Evolutionary conservation across 495 filamentous ascomycete species (phyloP), one percentile per base, ranked within the genome.

Genomic region (Trichoderma virens): DNA sequence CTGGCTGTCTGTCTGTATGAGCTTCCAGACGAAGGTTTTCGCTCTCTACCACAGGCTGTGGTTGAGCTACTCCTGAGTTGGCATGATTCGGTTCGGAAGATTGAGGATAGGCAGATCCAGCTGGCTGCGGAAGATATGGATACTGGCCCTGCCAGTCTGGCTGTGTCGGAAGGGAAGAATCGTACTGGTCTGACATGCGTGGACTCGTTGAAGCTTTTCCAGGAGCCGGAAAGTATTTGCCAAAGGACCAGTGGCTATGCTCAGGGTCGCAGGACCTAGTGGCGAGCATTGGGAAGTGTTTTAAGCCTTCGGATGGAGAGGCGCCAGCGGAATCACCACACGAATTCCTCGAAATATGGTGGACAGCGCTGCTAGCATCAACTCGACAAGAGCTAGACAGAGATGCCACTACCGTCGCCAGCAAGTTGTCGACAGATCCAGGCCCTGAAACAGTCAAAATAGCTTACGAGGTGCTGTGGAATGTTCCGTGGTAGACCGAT

Each of bases 171-270:
- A 78, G 69, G 64, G 75, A 78, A 64, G 77, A 64, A 73, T 80
- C 79, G 72, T 76, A 78, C 72, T 80, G 77, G 79, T 79, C 82
- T 80, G 82, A 84, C 82, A 85, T 85, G 76, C 82, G 82, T 81
- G 79, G 73, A 74, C 74, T 76, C 65, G 78, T 75, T 64, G 78
- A 13, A 39, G 11, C 23, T 41, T 39, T 45, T 5, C 61, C 34
- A 27, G 61, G 14, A 25, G 61, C 6, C 13, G 61, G 78, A 72
- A 81, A 79, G 68, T 81, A 79, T 76, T 83, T 85, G 77, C 76
- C 81, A 68, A 75, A 75, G 71, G 81, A 82, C 82, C 82, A 85
- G 76, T 78, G 78, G 73, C 73, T 81, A 74, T 80, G 81, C 77
- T 82, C 81, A 73, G 80, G 78, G 69, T 81, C 79, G 74, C 74